Conservation (phyloP, 192 early-diverging fungal genomes). For the Entomortierella beljakovae region DNA sequence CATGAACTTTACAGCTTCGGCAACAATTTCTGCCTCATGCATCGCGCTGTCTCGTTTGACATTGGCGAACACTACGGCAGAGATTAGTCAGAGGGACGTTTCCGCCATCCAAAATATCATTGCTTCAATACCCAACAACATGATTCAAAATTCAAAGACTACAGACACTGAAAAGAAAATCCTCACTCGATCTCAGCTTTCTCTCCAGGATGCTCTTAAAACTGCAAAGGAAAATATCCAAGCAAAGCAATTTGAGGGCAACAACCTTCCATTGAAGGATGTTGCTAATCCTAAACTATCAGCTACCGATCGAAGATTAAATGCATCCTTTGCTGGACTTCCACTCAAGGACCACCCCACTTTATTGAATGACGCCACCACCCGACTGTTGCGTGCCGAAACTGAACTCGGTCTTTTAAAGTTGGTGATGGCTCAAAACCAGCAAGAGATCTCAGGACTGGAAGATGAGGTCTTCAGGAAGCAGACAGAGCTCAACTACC, state of each 20-base stretch:
- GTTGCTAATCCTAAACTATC: too few species aligned
- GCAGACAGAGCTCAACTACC: conserved; percentile 17
- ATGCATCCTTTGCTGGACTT: background rate
- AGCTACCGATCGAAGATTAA: background rate
- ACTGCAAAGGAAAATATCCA: background rate
- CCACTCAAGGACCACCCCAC: background rate
- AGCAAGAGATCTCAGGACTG: conserved; percentile 21
- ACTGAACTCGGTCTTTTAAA: conserved; percentile 32
- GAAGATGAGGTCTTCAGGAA: conserved; percentile 37
- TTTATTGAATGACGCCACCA: conserved; percentile 14
- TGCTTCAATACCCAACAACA: background rate
- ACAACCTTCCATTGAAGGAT: too few species aligned
- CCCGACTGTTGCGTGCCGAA: conserved; percentile 29
- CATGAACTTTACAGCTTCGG: background rate
- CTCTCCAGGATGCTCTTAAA: conserved; percentile 8
- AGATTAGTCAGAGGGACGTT: background rate
- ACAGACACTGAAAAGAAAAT: background rate
- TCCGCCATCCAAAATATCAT: conserved; percentile 18
- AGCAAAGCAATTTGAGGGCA: background rate
- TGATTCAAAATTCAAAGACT: background rate
- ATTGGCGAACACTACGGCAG: background rate
- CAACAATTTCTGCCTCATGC: background rate
- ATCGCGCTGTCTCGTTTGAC: background rate
- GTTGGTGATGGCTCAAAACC: conserved; percentile 42
- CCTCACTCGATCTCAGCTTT: conserved; percentile 7